These are phyloP conservation scores for Rhynchosporium secalis DNA, from an alignment of 2,329 filamentous ascomycete species.

Conservation along the genomic window DNA sequence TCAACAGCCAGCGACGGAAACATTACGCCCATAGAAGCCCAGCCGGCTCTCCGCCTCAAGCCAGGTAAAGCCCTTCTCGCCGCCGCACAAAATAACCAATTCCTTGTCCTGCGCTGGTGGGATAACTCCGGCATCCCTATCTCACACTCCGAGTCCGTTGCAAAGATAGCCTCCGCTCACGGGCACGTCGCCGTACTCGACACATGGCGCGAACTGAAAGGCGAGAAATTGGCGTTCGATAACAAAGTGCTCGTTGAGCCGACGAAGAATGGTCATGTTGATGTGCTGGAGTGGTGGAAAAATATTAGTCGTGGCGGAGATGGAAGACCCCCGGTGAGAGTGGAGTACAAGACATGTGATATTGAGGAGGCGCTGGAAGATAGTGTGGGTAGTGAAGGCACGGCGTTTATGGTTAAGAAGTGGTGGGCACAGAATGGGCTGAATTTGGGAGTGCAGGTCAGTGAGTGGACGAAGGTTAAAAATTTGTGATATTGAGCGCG, in stretches of 20 bases:
- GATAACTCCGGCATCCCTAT: constrained; percentile 77
- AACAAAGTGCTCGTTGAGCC: constrained; percentile 81
- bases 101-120: constrained; percentile 84
- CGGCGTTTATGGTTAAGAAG: constrained; percentile 69
- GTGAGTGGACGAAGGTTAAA: constrained; percentile 73
- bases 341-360: constrained; percentile 93
- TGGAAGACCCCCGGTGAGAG: constrained; percentile 59
- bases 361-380: constrained; percentile 95
- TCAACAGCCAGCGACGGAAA: constrained; percentile 23
- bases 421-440: constrained; percentile 85
- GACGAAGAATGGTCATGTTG: constrained; percentile 81
- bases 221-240: constrained; percentile 76
- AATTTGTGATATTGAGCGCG: constrained; percentile 27
- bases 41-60: constrained; percentile 58
- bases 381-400: constrained; percentile 59
- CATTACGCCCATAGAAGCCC: constrained; percentile 26
- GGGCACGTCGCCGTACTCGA: constrained; percentile 83
- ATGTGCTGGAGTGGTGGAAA: constrained; percentile 92
- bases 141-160: constrained; percentile 76
- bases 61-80: constrained; percentile 82
- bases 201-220: constrained; percentile 75
- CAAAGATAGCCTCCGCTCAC: constrained; percentile 80
- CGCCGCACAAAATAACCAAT: constrained; percentile 79
- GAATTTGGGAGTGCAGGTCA: constrained; percentile 67
- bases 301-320: constrained; percentile 55